Evolutionary conservation across 1,284 basidiomycete species (phyloP), one percentile per base, ranked within the genome.

Genomic region (Cutaneotrichosporon mucoides): DNA sequence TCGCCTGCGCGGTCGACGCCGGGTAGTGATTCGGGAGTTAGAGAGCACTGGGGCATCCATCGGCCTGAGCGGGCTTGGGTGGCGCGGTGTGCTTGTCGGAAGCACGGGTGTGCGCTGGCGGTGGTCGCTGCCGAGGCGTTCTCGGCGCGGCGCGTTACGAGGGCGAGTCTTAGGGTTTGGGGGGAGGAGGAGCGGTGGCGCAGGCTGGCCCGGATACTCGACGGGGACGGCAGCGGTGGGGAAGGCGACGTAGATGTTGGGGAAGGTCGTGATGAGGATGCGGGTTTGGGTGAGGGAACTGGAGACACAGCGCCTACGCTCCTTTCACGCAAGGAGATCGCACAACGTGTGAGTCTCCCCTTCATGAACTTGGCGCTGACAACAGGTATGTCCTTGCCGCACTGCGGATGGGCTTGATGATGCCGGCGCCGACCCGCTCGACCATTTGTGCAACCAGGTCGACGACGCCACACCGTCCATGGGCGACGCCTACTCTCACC

Each of bases 71-170:
- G 53, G 15, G 53, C 44, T 2, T 16, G 46, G 11, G 16, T 37
- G 35, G 43, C 40, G 12, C 35, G 43, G 4, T 54, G 53, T 35
- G 42, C 42, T 3, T 54, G 53, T 35, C 8, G 53, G 53, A 13
- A 15, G 36, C 53, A 54, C 44, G 33, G 24, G 35, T 36, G 16
- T 11, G 53, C 53, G 43, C 53, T 54, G 12, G 53, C 53, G 16
- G 37, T 16, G 11, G 35, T 54, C 35, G 53, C 37, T 4, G 38
- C 16, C 15, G 53, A 54, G 44, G 36, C 35, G 3, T 54, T 54
- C 10, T 1, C 44, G 5, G 36, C 44, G 34, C 53, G 53, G 42
- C 15, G 53, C 5, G n/a, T 40, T 11, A 47, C 53, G 35, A 42
- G 53, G 33, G 53, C 35, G 4, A 24, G n/a, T 2, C 53, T 54